Evolutionary conservation across 2,329 filamentous ascomycete species (phyloP), one percentile per base, ranked within the genome.

Genomic region (Sarocladiaceae sp.): DNA sequence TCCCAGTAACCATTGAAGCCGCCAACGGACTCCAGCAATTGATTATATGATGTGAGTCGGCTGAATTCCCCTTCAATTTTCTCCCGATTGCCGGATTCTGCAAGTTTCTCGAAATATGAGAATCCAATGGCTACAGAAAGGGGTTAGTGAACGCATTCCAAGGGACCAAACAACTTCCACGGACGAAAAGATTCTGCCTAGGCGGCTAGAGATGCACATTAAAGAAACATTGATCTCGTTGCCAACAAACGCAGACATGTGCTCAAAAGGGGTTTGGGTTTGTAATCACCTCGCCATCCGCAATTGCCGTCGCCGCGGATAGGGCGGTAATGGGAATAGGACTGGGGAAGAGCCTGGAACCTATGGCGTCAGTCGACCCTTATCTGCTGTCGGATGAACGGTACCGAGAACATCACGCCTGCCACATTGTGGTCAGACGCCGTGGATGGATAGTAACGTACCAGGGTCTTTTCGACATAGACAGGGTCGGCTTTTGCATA

Each of bases 61-160:
- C 75, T 73, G 46, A 81, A 70, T 64, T 97, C 91, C 52, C 75
- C 75, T 27, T 82, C 72, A 47, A 94, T 71, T 53, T 81, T 78
- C 50, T 69, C 68, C 46, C 70, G 68, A 59, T 88, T 81, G 53
- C 79, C 80, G 37, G 76, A 68, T 51, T 80, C 78, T 55, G 91
- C 72, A 45, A 97, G 74, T 35, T 81, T 83, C 65, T 98, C 93
- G 59, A 94, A 95, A 64, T 96, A 97, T 51, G 82, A 83, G 64
- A 95, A 98, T 19, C 83, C 89, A 59, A 95, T 85, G 43, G 91
- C 93, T 97, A 62, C n/a, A n/a, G n/a, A n/a, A n/a, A n/a, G n/a
- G n/a, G n/a, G n/a, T n/a, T n/a, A n/a, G 31, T 15, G 2, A 33
- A 33, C n/a, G 31, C n/a, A 33, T 33, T 33, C 18, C 31, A 16